These are phyloP conservation scores for Lojkania enalia DNA, from an alignment of 2,329 filamentous ascomycete genomes.

Conservation along the genomic window DNA sequence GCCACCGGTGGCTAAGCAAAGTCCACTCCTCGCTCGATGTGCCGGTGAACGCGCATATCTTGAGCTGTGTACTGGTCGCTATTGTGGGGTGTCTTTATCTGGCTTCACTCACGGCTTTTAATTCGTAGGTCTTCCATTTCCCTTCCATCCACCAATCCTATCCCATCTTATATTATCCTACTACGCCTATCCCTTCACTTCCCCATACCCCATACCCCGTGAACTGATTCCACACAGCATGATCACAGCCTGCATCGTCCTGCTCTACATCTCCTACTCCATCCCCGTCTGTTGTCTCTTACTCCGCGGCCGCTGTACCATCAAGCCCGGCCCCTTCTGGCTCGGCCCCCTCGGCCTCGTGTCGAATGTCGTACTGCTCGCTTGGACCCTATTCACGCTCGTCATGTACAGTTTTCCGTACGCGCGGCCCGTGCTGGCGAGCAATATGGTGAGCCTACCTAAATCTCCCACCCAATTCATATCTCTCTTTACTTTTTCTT, in stretches of 20 bases:
- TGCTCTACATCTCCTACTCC: slow-evolving; percentile 44
- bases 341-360: slow-evolving; percentile 49
- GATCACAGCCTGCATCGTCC: slow-evolving; percentile 49
- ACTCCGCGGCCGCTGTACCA: slow-evolving; percentile 49
- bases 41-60: slow-evolving; percentile 50
- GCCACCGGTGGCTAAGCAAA: slow-evolving; percentile 45
- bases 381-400: slow-evolving; percentile 56
- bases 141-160: too few species aligned
- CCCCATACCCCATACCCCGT: too few species aligned
- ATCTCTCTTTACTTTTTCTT: too few species aligned
- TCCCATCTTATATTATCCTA: too few species aligned
- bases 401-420: slow-evolving; percentile 51
- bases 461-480: too few species aligned
- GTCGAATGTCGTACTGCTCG: slow-evolving; percentile 50
- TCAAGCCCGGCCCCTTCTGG: slow-evolving; percentile 53
- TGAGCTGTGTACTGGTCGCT: slow-evolving; percentile 51
- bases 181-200: too few species aligned
- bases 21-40: slow-evolving; percentile 50
- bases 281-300: slow-evolving; percentile 53
- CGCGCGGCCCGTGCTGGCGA: slow-evolving; percentile 29
- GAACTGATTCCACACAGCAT: slow-evolving; percentile 39
- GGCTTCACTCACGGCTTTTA: slow-evolving; percentile 47
- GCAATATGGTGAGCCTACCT: too few species aligned
- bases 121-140: slow-evolving; percentile 35
- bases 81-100: slow-evolving; percentile 53